phyloP scores from a whole-genome alignment of 108 stramenopile species.

The Nitzschia putrida region DNA sequence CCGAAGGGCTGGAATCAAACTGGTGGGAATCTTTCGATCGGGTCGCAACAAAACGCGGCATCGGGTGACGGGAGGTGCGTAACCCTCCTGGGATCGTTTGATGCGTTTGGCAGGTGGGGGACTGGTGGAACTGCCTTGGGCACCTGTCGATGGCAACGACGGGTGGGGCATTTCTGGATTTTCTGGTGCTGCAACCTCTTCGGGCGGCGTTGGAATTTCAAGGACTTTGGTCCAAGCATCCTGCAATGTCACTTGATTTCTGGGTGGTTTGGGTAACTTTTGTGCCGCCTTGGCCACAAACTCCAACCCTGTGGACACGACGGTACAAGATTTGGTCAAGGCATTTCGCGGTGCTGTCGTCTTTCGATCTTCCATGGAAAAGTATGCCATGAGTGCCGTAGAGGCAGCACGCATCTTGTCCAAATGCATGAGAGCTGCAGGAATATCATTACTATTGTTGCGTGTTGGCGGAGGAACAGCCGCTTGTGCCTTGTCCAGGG shows the following conservation, averaged over 20 bases:
- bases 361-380: constrained; percentile 30
- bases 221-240: constrained; percentile 80
- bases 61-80: constrained; percentile 31
- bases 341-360: constrained; percentile 34
- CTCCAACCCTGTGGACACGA: constrained; percentile 40
- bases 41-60: constrained; percentile 59
- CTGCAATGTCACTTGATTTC: constrained; percentile 41
- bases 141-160: background rate
- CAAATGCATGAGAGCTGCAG: constrained; percentile 43
- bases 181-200: constrained; percentile 7
- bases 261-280: constrained; percentile 18
- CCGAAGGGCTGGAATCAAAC: constrained; percentile 64
- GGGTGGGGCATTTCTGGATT: constrained; percentile 7
- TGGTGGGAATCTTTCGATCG: constrained; percentile 53
- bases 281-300: constrained; percentile 40
- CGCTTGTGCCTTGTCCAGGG: constrained; percentile 47
- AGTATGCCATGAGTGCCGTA: constrained; percentile 40
- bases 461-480: constrained; percentile 53
- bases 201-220: constrained; percentile 29
- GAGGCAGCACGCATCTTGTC: constrained; percentile 57
- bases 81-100: background rate
- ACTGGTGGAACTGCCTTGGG: background rate
- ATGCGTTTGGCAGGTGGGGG: constrained; percentile 25
- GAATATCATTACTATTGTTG: constrained; percentile 25
- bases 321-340: constrained; percentile 33